Evolutionary conservation across 139 green algal genomes (phyloP).

Genomic region (Chlamydomonas schloesseri): DNA sequence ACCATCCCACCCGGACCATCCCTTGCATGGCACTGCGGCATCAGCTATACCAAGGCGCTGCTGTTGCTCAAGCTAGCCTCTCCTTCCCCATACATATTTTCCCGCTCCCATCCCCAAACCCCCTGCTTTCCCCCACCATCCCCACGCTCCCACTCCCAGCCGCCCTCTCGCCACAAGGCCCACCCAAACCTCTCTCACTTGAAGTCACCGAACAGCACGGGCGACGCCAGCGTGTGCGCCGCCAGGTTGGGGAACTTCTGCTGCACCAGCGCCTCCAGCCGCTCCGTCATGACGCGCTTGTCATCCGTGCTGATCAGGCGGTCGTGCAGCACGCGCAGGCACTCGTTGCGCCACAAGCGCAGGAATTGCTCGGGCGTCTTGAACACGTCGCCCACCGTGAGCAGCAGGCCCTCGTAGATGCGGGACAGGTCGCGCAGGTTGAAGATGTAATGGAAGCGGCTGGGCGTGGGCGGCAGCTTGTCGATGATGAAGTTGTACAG

Average conservation of each 20-base stretch:
- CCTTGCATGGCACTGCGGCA: too few relatives aligned
- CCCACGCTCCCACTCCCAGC: too few relatives aligned
- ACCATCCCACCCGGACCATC: too few relatives aligned
- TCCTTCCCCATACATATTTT: too few relatives aligned
- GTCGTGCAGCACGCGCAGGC: constrained; percentile 83
- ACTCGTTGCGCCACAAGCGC: constrained; percentile 83
- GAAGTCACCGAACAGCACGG: constrained; percentile 90
- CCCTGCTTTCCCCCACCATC: too few relatives aligned
- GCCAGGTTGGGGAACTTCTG: constrained; percentile 52
- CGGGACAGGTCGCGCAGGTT: constrained; percentile 85
- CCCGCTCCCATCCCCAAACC: too few relatives aligned
- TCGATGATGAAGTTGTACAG: constrained; percentile 86
- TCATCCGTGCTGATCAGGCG: constrained; percentile 66
- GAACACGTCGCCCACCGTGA: constrained; percentile 67
- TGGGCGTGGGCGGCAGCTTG: constrained; percentile 83
- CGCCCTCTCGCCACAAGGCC: background rate
- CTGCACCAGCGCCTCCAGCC: constrained; percentile 65
- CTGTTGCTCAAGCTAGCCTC: too few relatives aligned
- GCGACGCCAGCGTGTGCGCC: constrained; percentile 66
- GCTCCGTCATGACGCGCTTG: constrained; percentile 63
- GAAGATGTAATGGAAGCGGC: constrained; percentile 91
- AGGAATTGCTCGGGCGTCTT: constrained; percentile 66
- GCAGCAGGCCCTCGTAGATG: constrained; percentile 79
- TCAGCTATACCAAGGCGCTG: too few relatives aligned
- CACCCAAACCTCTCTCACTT: too few relatives aligned